Evolutionary conservation across 257 asterid species (phyloP).

Genomic region (Salvia miltiorrhiza): DNA sequence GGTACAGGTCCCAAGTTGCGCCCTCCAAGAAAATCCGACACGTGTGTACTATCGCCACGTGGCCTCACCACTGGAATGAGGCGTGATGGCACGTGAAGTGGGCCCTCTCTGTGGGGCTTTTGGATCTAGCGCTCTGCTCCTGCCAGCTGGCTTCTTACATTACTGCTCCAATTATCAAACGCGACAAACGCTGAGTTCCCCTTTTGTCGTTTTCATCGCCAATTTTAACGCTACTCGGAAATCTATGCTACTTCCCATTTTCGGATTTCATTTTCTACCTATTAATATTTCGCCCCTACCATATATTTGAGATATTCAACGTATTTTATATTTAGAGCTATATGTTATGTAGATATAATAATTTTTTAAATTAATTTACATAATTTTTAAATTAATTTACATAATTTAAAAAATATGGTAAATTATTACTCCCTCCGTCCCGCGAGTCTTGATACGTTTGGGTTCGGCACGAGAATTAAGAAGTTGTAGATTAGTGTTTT

Average conservation of each 20-base stretch:
- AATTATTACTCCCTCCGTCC: too few species aligned
- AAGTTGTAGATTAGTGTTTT: too few species aligned
- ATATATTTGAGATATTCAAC: too few species aligned
- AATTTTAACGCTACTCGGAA: neutral
- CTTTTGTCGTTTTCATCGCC: constrained; percentile 15
- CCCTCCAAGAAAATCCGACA: constrained; percentile 24
- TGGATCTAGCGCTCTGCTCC: constrained; percentile 29
- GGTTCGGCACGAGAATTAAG: too few species aligned
- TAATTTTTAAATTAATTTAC: too few species aligned
- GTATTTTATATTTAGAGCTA: too few species aligned
- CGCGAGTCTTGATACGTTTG: too few species aligned
- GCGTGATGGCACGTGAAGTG: constrained; percentile 47
- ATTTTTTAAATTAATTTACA: too few species aligned
- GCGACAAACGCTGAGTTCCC: constrained; percentile 24
- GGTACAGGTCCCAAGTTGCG: constrained; percentile 37
- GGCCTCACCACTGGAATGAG: neutral
- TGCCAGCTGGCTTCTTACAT: constrained; percentile 35
- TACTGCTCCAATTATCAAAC: neutral
- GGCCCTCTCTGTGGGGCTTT: constrained; percentile 31
- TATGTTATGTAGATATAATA: too few species aligned
- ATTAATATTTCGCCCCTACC: too few species aligned
- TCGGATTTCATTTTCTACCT: too few species aligned
- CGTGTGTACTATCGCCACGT: constrained; percentile 36
- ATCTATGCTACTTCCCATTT: neutral
- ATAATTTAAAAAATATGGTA: too few species aligned